A percentile compares a stretch with the other conserved stretches of the same genome.
These are phyloP conservation scores for Ganoderma sinense DNA, from an alignment of 1,284 basidiomycete species.

Conservation along the genomic window DNA sequence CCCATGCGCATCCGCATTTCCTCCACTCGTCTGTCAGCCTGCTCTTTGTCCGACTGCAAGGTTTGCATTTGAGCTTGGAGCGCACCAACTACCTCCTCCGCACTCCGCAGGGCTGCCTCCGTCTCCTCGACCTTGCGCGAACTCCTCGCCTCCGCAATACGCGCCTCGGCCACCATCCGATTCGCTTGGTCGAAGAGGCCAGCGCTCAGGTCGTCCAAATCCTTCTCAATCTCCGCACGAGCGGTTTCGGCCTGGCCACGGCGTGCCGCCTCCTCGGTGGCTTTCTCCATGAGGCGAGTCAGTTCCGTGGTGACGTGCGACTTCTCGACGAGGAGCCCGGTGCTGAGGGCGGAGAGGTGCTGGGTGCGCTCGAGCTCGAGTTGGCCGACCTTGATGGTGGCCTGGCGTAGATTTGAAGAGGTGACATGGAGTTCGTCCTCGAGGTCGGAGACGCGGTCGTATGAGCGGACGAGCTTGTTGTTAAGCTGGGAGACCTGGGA, in stretches of 20 bases:
- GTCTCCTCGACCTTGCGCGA: slow-evolving; percentile 86
- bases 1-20: slow-evolving; percentile 62
- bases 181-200: slow-evolving; percentile 89
- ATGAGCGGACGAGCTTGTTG: slow-evolving; percentile 90
- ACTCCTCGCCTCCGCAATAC: slow-evolving; percentile 76
- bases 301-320: slow-evolving; percentile 92
- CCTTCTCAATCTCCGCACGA: slow-evolving; percentile 84
- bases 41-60: slow-evolving; percentile 69
- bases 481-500: slow-evolving; percentile 93
- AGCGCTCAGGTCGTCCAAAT: slow-evolving; percentile 93
- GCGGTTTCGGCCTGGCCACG: slow-evolving; percentile 91
- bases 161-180: slow-evolving; percentile 93
- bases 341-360: slow-evolving; percentile 83
- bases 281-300: slow-evolving; percentile 91
- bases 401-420: slow-evolving; percentile 61
- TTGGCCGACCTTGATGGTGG: slow-evolving; percentile 69
- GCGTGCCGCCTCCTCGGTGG: slow-evolving; percentile 92
- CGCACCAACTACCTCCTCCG: slow-evolving; percentile 85
- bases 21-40: slow-evolving; percentile 56
- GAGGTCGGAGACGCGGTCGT: slow-evolving; percentile 91
- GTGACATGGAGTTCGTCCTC: slow-evolving; percentile 89
- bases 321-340: slow-evolving; percentile 93
- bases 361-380: slow-evolving; percentile 81
- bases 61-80: slow-evolving; percentile 89
- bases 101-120: slow-evolving; percentile 82